These are phyloP conservation scores for Hortiboletus rubellus DNA, from an alignment of 1,284 basidiomycete genomes.

Conservation along the genomic window DNA sequence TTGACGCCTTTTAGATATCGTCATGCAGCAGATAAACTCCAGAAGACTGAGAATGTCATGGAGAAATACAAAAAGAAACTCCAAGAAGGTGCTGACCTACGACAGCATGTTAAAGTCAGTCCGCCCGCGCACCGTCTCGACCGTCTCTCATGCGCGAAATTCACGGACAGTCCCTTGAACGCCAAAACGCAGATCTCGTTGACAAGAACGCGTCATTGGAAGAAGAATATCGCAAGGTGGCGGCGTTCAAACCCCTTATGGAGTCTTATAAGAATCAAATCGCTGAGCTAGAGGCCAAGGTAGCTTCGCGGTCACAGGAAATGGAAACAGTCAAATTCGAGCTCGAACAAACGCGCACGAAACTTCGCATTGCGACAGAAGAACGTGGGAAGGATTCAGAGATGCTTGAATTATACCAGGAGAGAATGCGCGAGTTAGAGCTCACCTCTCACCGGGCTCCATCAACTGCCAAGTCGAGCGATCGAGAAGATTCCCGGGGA, in stretches of 20 bases:
- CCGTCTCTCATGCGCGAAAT: neutral
- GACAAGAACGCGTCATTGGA: conserved; percentile 90
- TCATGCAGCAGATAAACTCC: conserved; percentile 86
- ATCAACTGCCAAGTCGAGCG: conserved; percentile 20
- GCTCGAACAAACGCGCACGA: conserved; percentile 70
- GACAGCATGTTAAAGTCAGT: conserved; percentile 80
- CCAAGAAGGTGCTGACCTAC: conserved; percentile 88
- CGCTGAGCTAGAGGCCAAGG: conserved; percentile 75
- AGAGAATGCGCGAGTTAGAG: conserved; percentile 89
- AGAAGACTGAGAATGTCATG: conserved; percentile 96
- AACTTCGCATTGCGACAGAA: conserved; percentile 66
- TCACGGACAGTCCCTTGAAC: conserved; percentile 71
- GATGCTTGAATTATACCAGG: conserved; percentile 86
- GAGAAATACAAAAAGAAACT: conserved; percentile 99
- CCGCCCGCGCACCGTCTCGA: conserved; percentile 1
- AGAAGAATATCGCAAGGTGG: conserved; percentile 86
- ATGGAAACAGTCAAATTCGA: conserved; percentile 73
- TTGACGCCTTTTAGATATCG: conserved; percentile 57
- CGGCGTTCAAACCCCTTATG: conserved; percentile 85
- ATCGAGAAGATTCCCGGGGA: conserved; percentile 24
- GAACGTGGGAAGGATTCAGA: conserved; percentile 82
- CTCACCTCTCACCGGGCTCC: conserved; percentile 53
- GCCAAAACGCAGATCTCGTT: conserved; percentile 88
- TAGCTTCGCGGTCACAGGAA: conserved; percentile 64
- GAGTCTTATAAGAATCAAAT: conserved; percentile 93